A percentile compares a stretch with the other conserved stretches of the same genome.
Conservation (phyloP, 768 basidiomycete species). For the Collybia mongolica region DNA sequence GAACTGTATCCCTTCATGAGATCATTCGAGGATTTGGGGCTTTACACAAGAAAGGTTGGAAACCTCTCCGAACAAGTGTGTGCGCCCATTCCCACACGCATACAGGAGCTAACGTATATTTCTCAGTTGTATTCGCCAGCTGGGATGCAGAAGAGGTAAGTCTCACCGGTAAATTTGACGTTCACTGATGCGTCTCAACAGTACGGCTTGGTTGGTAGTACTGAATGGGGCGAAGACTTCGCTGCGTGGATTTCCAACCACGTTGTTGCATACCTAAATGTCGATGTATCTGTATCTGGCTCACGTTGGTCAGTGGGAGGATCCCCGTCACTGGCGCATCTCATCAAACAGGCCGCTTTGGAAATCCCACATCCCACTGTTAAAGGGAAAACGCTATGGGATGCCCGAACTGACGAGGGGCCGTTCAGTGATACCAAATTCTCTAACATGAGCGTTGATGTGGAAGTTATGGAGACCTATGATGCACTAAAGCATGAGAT, state of each 20-base stretch:
- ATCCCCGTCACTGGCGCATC: conserved; percentile 81
- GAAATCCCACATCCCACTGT: conserved; percentile 74
- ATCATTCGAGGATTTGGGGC: conserved; percentile 72
- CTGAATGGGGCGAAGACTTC: conserved; percentile 96
- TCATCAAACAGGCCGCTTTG: conserved; percentile 66
- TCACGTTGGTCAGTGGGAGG: conserved; percentile 55
- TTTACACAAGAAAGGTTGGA: conserved; percentile 75
- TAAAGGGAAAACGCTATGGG: conserved; percentile 70
- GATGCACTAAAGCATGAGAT: conserved; percentile 29
- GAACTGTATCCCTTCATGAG: conserved; percentile 78
- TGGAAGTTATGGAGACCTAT: conserved; percentile 40
- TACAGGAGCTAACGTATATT: not conserved
- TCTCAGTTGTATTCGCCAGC: conserved; percentile 58
- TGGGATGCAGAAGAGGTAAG: conserved; percentile 79
- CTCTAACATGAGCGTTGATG: conserved; percentile 30
- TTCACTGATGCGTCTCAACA: conserved; percentile 15
- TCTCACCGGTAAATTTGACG: not conserved
- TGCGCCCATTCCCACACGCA: not conserved
- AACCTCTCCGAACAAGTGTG: conserved; percentile 64
- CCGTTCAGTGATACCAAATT: conserved; percentile 34
- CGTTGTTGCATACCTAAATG: conserved; percentile 85
- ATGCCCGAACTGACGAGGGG: conserved; percentile 64
- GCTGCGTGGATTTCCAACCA: conserved; percentile 74
- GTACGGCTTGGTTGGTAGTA: conserved; percentile 78
- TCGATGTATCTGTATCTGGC: conserved; percentile 67